These are phyloP conservation scores for Dunaliella primolecta DNA, from an alignment of 139 green algal genomes.

Conservation along the genomic window DNA sequence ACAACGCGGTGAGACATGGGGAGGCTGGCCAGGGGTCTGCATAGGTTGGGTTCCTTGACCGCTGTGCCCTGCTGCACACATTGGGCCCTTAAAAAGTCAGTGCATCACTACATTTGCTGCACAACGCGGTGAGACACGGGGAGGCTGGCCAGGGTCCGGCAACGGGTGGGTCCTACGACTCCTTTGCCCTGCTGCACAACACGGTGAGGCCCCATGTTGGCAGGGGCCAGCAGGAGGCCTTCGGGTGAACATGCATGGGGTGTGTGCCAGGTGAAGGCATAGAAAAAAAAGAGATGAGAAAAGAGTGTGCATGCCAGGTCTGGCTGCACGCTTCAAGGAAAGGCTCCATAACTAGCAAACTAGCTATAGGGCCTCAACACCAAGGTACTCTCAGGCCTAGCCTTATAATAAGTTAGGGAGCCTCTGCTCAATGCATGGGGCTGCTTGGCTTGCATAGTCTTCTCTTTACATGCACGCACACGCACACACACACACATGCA, in stretches of 20 bases:
- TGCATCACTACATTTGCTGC: slow-evolving; percentile 67
- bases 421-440: neutral
- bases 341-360: neutral
- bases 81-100: no score
- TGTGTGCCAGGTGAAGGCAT: no score
- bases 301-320: no score
- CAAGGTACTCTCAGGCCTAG: neutral
- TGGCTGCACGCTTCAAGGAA: neutral
- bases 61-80: neutral
- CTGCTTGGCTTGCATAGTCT: neutral
- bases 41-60: neutral
- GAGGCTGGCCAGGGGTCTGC: neutral
- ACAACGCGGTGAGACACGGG: no score
- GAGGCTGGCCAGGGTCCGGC: no score
- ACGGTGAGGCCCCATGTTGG: no score
- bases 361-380: neutral
- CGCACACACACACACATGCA: neutral
- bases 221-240: no score
- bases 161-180: no score
- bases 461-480: neutral
- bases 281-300: no score
- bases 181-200: no score
- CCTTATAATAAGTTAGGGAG: neutral
- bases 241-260: no score
- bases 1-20: slow-evolving; percentile 48